Evolutionary conservation across 768 basidiomycete species (phyloP).

Genomic region (Russula earlei): DNA sequence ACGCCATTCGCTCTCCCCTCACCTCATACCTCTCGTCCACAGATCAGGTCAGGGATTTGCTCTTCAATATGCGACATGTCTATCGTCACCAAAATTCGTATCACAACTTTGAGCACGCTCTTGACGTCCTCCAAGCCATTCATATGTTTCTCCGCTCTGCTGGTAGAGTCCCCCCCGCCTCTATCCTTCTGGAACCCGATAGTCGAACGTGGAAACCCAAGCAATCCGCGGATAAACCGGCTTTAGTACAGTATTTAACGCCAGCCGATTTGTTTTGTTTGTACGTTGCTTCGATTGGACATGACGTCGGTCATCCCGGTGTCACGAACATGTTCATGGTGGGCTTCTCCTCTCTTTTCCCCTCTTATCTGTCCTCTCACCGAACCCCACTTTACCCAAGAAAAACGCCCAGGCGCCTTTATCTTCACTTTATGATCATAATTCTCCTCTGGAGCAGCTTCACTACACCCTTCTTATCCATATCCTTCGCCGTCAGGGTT

Average conservation of each 20-base stretch:
- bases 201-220: slow-evolving; percentile 30
- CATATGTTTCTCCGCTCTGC: slow-evolving; percentile 77
- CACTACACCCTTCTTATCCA: slow-evolving; percentile 75
- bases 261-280: slow-evolving; percentile 76
- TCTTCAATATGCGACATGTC: slow-evolving; percentile 82
- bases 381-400: slow-evolving; percentile 32
- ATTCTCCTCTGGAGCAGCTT: slow-evolving; percentile 87
- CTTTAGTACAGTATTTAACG: slow-evolving; percentile 31
- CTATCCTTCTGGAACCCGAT: slow-evolving; percentile 45
- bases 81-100: slow-evolving; percentile 91
- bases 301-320: slow-evolving; percentile 96
- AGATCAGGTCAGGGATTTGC: slow-evolving; percentile 71
- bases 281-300: slow-evolving; percentile 89
- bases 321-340: slow-evolving; percentile 93
- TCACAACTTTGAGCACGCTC: slow-evolving; percentile 95
- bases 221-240: slow-evolving; percentile 23
- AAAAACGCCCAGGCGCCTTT: slow-evolving; percentile 91
- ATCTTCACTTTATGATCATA: slow-evolving; percentile 79
- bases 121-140: slow-evolving; percentile 91
- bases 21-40: slow-evolving; percentile 2
- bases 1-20: not conserved
- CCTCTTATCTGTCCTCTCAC: not conserved
- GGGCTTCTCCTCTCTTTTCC: slow-evolving; percentile 24
- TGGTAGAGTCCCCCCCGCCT: slow-evolving; percentile 71
- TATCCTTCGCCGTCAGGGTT: slow-evolving; percentile 71